phyloP scores from a whole-genome alignment of 495 filamentous ascomycete genomes.

The Ascodesmis nigricans region DNA sequence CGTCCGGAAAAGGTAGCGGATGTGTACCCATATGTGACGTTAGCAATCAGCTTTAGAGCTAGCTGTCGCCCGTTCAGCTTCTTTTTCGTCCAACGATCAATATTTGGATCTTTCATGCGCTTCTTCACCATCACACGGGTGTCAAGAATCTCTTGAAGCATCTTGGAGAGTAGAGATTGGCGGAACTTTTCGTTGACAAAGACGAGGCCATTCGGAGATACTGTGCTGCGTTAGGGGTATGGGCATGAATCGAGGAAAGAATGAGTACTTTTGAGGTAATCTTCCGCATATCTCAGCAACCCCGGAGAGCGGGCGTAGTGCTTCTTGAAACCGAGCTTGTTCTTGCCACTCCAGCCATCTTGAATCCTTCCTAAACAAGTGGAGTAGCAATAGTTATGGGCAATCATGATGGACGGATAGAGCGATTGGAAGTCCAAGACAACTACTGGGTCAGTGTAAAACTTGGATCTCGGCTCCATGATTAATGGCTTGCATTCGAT shows the following conservation, averaged over 20 bases:
- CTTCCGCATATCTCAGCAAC: slow-evolving; percentile 54
- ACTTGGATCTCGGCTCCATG: slow-evolving; percentile 92
- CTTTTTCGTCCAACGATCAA: slow-evolving; percentile 67
- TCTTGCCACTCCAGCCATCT: slow-evolving; percentile 66
- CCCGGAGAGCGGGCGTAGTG: slow-evolving; percentile 51
- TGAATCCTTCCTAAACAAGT: slow-evolving; percentile 83
- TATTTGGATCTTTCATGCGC: slow-evolving; percentile 86
- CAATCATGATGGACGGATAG: slow-evolving; percentile 96
- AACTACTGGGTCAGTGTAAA: slow-evolving; percentile 72
- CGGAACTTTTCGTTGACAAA: slow-evolving; percentile 70
- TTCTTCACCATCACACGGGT: slow-evolving; percentile 96
- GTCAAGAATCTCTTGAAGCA: slow-evolving; percentile 89
- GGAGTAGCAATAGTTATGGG: slow-evolving; percentile 98
- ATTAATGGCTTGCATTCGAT: slow-evolving; percentile 86
- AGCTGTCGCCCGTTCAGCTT: slow-evolving; percentile 86
- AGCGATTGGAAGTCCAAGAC: slow-evolving; percentile 92
- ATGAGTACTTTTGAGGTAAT: slow-evolving; percentile 45
- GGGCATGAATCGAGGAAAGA: not conserved
- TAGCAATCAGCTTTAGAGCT: slow-evolving; percentile 89
- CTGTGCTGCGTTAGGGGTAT: slow-evolving; percentile 18
- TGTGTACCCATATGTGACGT: slow-evolving; percentile 95
- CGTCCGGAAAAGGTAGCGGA: slow-evolving; percentile 86
- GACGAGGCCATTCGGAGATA: slow-evolving; percentile 91
- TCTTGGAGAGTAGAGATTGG: slow-evolving; percentile 81
- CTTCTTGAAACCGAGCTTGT: slow-evolving; percentile 90